Evolutionary conservation across 1,284 basidiomycete genomes (phyloP), one percentile per base, ranked within the genome.

Genomic region (Bondarzewia mesenterica): DNA sequence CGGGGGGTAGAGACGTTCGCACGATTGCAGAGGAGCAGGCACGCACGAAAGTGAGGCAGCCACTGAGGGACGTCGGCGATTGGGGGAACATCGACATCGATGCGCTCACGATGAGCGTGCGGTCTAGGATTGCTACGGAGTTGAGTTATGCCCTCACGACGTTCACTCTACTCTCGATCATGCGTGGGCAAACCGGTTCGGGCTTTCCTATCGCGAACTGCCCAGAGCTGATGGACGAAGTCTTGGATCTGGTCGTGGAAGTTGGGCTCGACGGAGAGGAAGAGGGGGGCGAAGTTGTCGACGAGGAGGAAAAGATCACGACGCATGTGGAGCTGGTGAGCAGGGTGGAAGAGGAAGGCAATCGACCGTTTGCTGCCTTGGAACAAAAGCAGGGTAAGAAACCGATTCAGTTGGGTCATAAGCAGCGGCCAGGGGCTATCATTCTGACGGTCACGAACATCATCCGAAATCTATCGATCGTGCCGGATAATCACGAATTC

Each of bases 71-170:
- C 48, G 77, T 86, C 61, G 82, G 78, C 60, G 92, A 87, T 55
- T 91, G 85, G 78, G 91, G 91, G 16, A 75, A 74, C 8, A 82
- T 99, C 46, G 93, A 98, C 57, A 82, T 98, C 46, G 90, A 94
- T 60, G 82, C 82, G 7, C 72, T 99, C 46, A 85, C 85, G 35
- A 85, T 99, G 84, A 91, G 90, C 26, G 67, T 99, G 45, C 84
- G 93, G 35, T 95, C 90, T 29, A 75, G 94, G 35, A 68, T 98
- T 37, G 78, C 85, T 3, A 75, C 77, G 39, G 94, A 99, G 62
- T 69, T 96, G 39, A 84, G 91, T 3, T 98, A 95, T 63, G 91
- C 89, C 4, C 69, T 99, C 56, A 93, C 93, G 22, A 90, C 90
- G 2, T 74, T 98, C 55, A 84, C 85, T n/a, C 73, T 97, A 59